Evolutionary conservation across 371 early-diverging fungal genomes (phyloP), one percentile per base, ranked within the genome.

Genomic region (Fennellomyces sp.): DNA sequence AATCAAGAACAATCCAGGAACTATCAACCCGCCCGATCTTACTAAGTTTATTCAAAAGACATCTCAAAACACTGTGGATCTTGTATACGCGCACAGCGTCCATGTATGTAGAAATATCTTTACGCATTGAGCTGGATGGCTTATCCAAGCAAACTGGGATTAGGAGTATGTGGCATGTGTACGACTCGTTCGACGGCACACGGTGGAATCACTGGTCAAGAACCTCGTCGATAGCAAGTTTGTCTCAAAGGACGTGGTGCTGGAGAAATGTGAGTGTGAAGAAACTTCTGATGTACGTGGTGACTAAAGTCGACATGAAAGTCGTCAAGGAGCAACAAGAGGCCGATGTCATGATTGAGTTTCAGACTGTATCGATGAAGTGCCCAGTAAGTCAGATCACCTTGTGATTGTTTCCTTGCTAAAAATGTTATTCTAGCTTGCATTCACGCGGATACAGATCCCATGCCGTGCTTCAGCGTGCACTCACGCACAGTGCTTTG

Each of bases 401-500:
- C 19, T 7, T n/a, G n/a, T 11, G 17, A 25, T 17, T 3, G 3
- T 26, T 11, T 30, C 11, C 15, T 10, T 29, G 2, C 6, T 10
- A 13, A n/a, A 54, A 5, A 12, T 39, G 13, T 41, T 55, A 53
- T 25, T 53, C 65, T 63, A 87, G 77, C 78, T 91, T 42, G 83
- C 83, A 1, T 83, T 85, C 51, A 76, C 76, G 3, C 85, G 91
- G 5, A 90, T 92, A 28, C 63, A 52, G 0, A 64, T 75, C 13
- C 93, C 93, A 0, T 76, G 78, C n/a, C 83, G 90, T 48, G 80
- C 88, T 0, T 65, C 56, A 1, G 58, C 64, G 8, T 92, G 93
- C 61, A 66, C 79, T 19, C 93, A 92, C 68, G 47, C 88, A 12
- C 90, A 92, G 63, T 93, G 93, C 62, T 93, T 90, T 65, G 93